Conservation (phyloP, 2,329 filamentous ascomycete genomes). For the Aspergillus bombycis region DNA sequence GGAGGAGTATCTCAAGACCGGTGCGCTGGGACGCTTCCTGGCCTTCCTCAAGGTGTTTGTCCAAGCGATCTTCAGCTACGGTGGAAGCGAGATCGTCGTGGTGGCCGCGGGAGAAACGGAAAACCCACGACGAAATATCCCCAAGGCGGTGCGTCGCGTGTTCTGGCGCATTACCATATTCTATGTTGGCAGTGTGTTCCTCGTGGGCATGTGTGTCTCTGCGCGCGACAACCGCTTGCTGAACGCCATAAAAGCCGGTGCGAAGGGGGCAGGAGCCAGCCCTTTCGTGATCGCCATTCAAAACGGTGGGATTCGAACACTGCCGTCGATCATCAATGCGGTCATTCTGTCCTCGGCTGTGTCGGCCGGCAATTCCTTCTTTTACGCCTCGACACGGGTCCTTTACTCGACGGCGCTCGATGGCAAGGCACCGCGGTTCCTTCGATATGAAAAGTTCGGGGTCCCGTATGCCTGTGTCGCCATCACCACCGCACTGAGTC, state of each 20-base stretch:
- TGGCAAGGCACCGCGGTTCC: slow-evolving; percentile 41
- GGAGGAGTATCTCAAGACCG: slow-evolving; percentile 46
- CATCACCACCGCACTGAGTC: slow-evolving; percentile 57
- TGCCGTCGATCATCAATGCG: slow-evolving; percentile 45
- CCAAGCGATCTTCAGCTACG: slow-evolving; percentile 28
- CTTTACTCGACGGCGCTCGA: slow-evolving; percentile 44
- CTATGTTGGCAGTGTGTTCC: slow-evolving; percentile 60
- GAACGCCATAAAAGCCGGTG: slow-evolving; percentile 39
- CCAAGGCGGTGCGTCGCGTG: slow-evolving; percentile 56
- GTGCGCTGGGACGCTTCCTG: slow-evolving; percentile 47
- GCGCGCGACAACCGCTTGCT: slow-evolving; percentile 52
- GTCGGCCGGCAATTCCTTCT: slow-evolving; percentile 47
- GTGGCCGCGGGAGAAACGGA: slow-evolving; percentile 58
- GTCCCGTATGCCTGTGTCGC: slow-evolving; percentile 61
- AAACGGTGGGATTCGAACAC: slow-evolving; percentile 46
- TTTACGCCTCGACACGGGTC: slow-evolving; percentile 41
- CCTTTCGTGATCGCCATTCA: slow-evolving; percentile 58
- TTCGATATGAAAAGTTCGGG: slow-evolving; percentile 47
- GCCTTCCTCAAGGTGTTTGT: slow-evolving; percentile 42
- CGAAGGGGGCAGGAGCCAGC: slow-evolving; percentile 45
- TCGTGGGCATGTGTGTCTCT: slow-evolving; percentile 55
- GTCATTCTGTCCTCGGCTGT: slow-evolving; percentile 44
- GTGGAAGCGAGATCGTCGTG: slow-evolving; percentile 52
- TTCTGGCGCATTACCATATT: slow-evolving; percentile 60
- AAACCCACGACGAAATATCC: slow-evolving; percentile 55